phyloP scores from a whole-genome alignment of 306 rosid genomes.

The Cicer yamashitae region DNA sequence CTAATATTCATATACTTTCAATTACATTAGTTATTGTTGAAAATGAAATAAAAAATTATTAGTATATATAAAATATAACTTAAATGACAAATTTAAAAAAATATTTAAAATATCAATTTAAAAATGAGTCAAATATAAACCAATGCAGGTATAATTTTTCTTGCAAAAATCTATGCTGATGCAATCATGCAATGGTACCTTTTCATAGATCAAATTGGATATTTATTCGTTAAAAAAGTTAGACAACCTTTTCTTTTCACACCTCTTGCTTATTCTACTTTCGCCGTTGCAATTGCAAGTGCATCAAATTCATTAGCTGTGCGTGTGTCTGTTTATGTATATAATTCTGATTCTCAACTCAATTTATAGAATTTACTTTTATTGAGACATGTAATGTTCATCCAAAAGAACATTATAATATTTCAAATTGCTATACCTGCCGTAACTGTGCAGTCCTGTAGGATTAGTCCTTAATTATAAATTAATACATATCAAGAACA shows the following conservation, averaged over 20 bases:
- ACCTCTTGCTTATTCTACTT: slow-evolving; percentile 18
- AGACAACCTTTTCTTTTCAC: slow-evolving; percentile 12
- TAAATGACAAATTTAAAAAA: too few relatives aligned
- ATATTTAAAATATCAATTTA: too few relatives aligned
- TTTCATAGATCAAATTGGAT: not conserved
- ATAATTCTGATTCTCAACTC: slow-evolving; percentile 46
- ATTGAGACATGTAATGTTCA: slow-evolving; percentile 16
- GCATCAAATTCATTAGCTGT: slow-evolving; percentile 44
- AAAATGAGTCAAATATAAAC: too few relatives aligned
- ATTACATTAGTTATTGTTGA: too few relatives aligned
- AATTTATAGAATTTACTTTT: slow-evolving; percentile 31
- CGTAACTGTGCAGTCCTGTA: not conserved
- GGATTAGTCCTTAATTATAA: not conserved
- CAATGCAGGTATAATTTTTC: too few relatives aligned
- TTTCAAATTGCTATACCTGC: slow-evolving; percentile 6
- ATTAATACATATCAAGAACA: too few relatives aligned
- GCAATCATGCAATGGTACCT: too few relatives aligned
- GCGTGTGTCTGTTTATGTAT: slow-evolving; percentile 36
- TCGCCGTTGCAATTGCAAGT: slow-evolving; percentile 4
- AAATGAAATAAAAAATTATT: too few relatives aligned
- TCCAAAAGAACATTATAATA: slow-evolving; percentile 18
- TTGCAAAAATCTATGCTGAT: too few relatives aligned
- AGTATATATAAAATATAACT: too few relatives aligned
- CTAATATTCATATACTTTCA: too few relatives aligned
- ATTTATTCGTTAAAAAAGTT: not conserved